Base-by-base conservation (phyloP, 2,329 filamentous ascomycete species). In the Ophiocordyceps polyrhachis-furcata region DNA sequence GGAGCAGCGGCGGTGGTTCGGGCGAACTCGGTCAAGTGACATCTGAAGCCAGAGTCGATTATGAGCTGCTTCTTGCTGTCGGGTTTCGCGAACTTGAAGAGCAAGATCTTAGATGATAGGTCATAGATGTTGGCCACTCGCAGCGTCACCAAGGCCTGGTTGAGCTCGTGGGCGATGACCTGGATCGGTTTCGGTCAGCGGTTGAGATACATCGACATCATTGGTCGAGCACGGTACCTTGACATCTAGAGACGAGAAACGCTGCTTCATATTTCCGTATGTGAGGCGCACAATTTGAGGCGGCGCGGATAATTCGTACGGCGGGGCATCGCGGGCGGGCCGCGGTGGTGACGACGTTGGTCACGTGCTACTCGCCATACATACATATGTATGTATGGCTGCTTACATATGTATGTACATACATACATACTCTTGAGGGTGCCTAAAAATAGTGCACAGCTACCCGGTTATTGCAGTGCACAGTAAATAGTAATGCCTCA, bases 61-160 rank as follows among this genome's bases (percentile, higher is more conserved):
- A 98, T 70, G 25, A 98, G 71, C 60, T 96, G 89, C 58, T 91
- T 81, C 62, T 88, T 87, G 52, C 81, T 74, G 56, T 89, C 81
- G 40, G 89, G 86, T 60, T 91, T 93, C 45, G 87, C 79, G 58
- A 98, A 91, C 59, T 95, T 96, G 62, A 98, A 74, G 23, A 96
- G 79, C 57, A 96, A 85, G 57, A 96, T 95, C 58, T 89, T 87
- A 51, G 87, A 87, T 49, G 86, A 93, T 48, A 98, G 76, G 61
- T 98, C 91, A 67, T 98, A 96, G 60, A 95, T 81, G 59, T 98
- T 98, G 49, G 84, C 78, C 43, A 96, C 74, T 50, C 91, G 83
- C 49, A 96, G 71, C 47, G 77, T 76, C 47, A 81, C 76, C 45
- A 98, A 73, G 51, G 73, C 75, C 50, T 74, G 69, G 48, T 86